These are phyloP conservation scores for Candida verbasci DNA, from an alignment of 805 yeast species.

Conservation along the genomic window DNA sequence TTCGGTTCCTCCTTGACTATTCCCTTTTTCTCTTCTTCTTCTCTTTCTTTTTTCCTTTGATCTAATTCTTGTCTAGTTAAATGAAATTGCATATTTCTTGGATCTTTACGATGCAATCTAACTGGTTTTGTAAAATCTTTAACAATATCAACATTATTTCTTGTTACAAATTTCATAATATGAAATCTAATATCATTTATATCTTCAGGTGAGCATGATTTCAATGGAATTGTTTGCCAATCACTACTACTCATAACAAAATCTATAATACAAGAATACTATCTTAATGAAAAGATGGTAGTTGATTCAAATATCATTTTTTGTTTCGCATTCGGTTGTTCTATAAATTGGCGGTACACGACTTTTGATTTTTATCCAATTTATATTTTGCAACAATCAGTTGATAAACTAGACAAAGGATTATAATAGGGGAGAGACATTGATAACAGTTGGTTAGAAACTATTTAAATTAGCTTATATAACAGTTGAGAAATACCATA, in stretches of 20 bases:
- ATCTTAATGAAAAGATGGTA: no score
- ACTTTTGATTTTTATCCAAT: no score
- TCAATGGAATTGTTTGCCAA: conserved; percentile 56
- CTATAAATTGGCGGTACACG: no score
- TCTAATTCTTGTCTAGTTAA: conserved; percentile 74
- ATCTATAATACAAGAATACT: no score
- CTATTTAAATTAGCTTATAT: no score
- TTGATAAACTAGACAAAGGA: no score
- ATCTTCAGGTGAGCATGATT: conserved; percentile 70
- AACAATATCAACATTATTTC: conserved; percentile 65
- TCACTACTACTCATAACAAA: conserved; percentile 20
- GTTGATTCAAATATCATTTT: no score
- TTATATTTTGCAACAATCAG: no score
- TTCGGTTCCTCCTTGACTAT: conserved; percentile 15
- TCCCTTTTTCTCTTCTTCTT: conserved; percentile 23
- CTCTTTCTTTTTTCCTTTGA: conserved; percentile 36
- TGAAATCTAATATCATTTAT: conserved; percentile 72
- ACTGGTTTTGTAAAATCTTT: conserved; percentile 76
- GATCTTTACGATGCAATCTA: conserved; percentile 88
- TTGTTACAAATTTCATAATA: conserved; percentile 73
- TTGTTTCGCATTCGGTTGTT: no score
- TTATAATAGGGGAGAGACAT: no score
- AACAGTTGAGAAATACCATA: no score
- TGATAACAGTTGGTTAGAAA: no score
- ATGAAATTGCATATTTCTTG: conserved; percentile 84